Evolutionary conservation across 1,139 yeast genomes (phyloP).

Genomic region (Saccharomyces hybrid): DNA sequence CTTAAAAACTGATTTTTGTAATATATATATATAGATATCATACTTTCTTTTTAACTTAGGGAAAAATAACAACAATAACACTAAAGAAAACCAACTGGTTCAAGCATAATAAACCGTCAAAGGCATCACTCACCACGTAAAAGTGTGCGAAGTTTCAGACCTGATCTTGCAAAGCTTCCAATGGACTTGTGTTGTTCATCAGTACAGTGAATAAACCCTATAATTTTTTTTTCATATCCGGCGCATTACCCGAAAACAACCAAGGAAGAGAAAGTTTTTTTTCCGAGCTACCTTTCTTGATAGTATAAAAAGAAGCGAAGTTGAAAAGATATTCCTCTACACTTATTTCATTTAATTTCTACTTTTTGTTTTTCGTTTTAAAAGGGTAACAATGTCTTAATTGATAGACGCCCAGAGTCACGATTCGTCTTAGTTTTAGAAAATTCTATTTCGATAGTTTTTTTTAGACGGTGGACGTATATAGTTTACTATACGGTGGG

Average conservation of each 20-base stretch:
- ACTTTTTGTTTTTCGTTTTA: constrained; percentile 22
- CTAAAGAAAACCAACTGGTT: not conserved
- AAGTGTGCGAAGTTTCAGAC: not conserved
- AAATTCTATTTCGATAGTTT: constrained; percentile 10
- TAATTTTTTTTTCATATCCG: not conserved
- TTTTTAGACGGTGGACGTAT: constrained; percentile 31
- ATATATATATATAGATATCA: not conserved
- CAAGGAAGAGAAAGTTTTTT: not conserved
- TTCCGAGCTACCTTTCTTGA: not conserved
- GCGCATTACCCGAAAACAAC: not conserved
- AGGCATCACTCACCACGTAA: not conserved
- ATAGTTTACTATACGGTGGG: constrained; percentile 22
- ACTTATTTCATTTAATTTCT: not conserved
- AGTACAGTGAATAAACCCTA: not conserved
- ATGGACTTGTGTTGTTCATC: not conserved
- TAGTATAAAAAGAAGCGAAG: not conserved
- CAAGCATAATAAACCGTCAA: not conserved
- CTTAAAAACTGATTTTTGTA: constrained; percentile 8
- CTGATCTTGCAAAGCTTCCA: not conserved
- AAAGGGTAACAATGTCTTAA: constrained; percentile 59
- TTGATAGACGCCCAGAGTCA: constrained; percentile 90
- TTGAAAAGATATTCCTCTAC: too few species aligned
- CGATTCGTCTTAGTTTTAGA: constrained; percentile 37
- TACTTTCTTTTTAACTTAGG: not conserved
- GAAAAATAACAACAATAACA: not conserved